These are phyloP conservation scores for Ensete glaucum DNA, from an alignment of 176 grass and related monocot species.

Conservation along the genomic window DNA sequence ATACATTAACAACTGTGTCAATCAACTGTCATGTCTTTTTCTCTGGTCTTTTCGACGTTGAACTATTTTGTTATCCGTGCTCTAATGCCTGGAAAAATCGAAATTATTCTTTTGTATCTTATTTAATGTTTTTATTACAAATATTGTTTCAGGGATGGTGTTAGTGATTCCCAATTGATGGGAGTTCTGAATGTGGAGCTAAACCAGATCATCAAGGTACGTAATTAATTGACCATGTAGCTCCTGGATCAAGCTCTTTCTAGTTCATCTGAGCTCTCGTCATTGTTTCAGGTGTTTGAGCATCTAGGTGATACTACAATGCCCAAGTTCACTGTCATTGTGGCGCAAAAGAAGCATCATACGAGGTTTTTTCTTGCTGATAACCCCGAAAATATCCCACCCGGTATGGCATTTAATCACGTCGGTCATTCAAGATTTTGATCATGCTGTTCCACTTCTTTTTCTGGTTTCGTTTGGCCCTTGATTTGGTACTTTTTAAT, in stretches of 20 bases:
- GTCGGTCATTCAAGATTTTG: background rate
- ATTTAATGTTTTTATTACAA: background rate
- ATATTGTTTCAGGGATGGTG: slow-evolving; percentile 39
- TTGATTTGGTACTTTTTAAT: background rate
- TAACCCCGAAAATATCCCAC: slow-evolving; percentile 29
- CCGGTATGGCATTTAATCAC: slow-evolving; percentile 25
- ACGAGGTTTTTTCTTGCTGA: slow-evolving; percentile 40
- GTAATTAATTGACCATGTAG: too few species aligned
- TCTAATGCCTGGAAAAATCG: too few species aligned
- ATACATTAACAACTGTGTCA: background rate
- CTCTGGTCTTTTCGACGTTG: too few species aligned
- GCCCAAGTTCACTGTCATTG: slow-evolving; percentile 57
- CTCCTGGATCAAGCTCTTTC: too few species aligned
- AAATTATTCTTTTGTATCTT: background rate
- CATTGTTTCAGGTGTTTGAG: slow-evolving; percentile 32
- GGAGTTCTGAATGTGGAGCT: slow-evolving; percentile 47
- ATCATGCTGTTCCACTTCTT: background rate
- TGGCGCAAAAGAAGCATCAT: slow-evolving; percentile 62
- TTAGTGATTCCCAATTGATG: slow-evolving; percentile 48
- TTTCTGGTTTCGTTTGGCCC: too few species aligned
- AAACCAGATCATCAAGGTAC: slow-evolving; percentile 36
- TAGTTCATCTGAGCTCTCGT: background rate
- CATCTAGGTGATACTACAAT: slow-evolving; percentile 21
- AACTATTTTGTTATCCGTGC: too few species aligned
- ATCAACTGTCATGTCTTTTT: too few species aligned